Evolutionary conservation across 331 rosid genomes (phyloP).

Genomic region (Telfairia occidentalis): DNA sequence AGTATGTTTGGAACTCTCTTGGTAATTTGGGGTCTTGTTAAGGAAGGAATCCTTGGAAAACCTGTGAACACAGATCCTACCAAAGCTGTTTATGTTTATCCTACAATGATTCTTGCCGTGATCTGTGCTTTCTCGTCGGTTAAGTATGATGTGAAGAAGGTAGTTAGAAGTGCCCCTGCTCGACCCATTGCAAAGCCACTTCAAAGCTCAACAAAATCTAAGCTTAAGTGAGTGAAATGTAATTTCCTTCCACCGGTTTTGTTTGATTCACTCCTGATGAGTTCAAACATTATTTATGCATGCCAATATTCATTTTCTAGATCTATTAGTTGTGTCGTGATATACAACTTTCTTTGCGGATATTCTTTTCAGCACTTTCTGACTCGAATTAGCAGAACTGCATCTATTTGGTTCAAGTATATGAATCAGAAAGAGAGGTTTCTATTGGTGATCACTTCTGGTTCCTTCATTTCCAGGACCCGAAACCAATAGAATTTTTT

Average conservation of each 20-base stretch:
- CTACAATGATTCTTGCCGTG: slow-evolving; percentile 61
- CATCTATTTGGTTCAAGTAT: background rate
- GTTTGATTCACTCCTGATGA: background rate
- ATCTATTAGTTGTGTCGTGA: background rate
- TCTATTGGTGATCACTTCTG: background rate
- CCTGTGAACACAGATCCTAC: slow-evolving; percentile 58
- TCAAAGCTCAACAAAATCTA: slow-evolving; percentile 64
- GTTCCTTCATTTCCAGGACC: background rate
- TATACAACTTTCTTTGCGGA: background rate
- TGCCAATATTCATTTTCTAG: background rate
- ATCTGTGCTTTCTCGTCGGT: slow-evolving; percentile 64
- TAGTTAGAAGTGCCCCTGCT: slow-evolving; percentile 35
- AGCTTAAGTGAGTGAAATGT: slow-evolving; percentile 49
- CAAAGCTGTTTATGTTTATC: slow-evolving; percentile 57
- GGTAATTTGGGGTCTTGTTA: slow-evolving; percentile 73
- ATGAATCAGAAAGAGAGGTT: background rate
- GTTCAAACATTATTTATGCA: background rate
- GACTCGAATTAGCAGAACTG: background rate
- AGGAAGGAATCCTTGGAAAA: slow-evolving; percentile 78
- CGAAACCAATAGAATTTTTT: background rate
- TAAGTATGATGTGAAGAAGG: slow-evolving; percentile 66
- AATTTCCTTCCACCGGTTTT: background rate
- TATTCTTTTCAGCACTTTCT: background rate
- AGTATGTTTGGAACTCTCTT: slow-evolving; percentile 75
- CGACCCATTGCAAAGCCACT: slow-evolving; percentile 55